phyloP scores from a whole-genome alignment of 2,329 filamentous ascomycete genomes.

The Monilinia fructigena region DNA sequence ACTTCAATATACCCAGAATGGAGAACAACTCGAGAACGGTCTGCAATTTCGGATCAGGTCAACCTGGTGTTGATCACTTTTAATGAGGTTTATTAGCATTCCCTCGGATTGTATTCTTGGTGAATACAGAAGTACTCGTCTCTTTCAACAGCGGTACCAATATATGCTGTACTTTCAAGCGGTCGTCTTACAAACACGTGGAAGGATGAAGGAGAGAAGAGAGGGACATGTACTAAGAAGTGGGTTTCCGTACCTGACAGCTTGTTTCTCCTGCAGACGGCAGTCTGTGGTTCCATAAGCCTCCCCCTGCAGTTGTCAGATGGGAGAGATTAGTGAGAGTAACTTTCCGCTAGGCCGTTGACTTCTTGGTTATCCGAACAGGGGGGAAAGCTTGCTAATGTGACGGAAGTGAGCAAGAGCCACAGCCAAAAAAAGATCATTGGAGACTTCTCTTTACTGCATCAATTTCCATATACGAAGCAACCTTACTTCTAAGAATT shows the following conservation, averaged over 20 bases:
- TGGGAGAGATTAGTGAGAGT: constrained; percentile 5
- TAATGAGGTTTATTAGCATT: neutral
- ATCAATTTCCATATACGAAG: constrained; percentile 12
- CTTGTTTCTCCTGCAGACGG: neutral
- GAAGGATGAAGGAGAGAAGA: neutral
- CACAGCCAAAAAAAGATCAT: no score
- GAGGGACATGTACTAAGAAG: neutral
- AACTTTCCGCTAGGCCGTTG: constrained; percentile 1
- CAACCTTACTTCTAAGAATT: neutral
- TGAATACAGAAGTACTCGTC: neutral
- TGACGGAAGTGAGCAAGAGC: neutral
- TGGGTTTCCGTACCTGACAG: constrained; percentile 11
- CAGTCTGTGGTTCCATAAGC: neutral
- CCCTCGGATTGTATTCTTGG: neutral
- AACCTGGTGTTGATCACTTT: constrained; percentile 15
- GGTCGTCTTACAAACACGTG: constrained; percentile 11
- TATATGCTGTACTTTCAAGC: constrained; percentile 1
- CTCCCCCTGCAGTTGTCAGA: constrained; percentile 1
- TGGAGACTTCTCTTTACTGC: neutral
- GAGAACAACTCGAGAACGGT: constrained; percentile 3
- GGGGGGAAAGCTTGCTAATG: neutral
- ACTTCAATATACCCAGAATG: neutral
- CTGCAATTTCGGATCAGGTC: constrained; percentile 4
- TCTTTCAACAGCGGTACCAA: no score
- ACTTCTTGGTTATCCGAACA: neutral